Evolutionary conservation across 1,139 yeast species (phyloP).

Genomic region (Suhomyces bolitotheri): DNA sequence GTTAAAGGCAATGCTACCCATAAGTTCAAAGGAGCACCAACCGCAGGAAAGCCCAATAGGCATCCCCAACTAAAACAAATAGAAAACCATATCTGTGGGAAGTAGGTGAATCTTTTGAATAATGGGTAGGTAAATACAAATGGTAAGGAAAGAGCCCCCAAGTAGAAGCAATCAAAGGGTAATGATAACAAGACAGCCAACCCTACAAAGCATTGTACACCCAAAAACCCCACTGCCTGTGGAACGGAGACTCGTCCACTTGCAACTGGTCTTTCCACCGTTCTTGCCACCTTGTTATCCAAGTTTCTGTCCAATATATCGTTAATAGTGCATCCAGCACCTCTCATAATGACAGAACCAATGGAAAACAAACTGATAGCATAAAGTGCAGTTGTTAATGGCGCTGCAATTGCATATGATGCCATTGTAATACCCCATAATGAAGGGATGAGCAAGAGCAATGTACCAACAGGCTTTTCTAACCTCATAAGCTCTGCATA

Average conservation of each 20-base stretch:
- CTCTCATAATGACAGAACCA: constrained; percentile 91
- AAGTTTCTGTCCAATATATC: constrained; percentile 82
- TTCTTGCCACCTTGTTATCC: constrained; percentile 83
- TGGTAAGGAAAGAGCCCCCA: constrained; percentile 81
- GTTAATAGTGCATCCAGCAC: constrained; percentile 96
- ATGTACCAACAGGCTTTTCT: constrained; percentile 93
- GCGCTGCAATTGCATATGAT: constrained; percentile 69
- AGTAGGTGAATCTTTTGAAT: constrained; percentile 90
- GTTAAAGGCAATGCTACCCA: constrained; percentile 78
- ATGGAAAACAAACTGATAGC: constrained; percentile 69
- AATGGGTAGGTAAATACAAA: constrained; percentile 87
- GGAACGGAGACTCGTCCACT: constrained; percentile 74
- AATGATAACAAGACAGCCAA: constrained; percentile 67
- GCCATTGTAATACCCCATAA: constrained; percentile 88
- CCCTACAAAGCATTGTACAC: constrained; percentile 77
- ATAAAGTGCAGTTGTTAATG: constrained; percentile 57
- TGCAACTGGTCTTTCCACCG: constrained; percentile 87
- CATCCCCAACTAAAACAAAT: constrained; percentile 96
- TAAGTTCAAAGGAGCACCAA: constrained; percentile 74
- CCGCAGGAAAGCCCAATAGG: constrained; percentile 90
- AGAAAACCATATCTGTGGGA: constrained; percentile 84
- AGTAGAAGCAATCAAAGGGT: constrained; percentile 77
- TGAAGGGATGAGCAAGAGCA: constrained; percentile 75
- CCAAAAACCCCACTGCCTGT: constrained; percentile 74
- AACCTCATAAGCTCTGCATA: constrained; percentile 88